phyloP scores from a whole-genome alignment of 2,329 filamentous ascomycete species.

The Alternaria incomplexa region DNA sequence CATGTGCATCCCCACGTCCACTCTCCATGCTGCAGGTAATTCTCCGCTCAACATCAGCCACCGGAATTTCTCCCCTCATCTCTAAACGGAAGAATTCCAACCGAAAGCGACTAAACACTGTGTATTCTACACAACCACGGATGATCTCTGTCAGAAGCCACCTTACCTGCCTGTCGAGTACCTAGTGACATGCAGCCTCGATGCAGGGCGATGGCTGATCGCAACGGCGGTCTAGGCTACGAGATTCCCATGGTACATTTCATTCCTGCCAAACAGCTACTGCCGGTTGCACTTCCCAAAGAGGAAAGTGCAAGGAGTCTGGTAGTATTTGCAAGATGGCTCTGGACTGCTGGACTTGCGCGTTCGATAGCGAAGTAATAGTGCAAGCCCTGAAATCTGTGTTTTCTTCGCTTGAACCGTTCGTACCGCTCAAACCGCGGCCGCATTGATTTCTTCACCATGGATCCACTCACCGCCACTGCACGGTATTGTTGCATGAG shows the following conservation, averaged over 20 bases:
- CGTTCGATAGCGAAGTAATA: not conserved
- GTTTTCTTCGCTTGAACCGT: not conserved
- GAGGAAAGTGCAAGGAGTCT: not conserved
- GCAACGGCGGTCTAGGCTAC: slow-evolving; percentile 3
- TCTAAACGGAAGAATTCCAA: not conserved
- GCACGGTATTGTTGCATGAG: slow-evolving; percentile 3
- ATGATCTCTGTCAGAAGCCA: not conserved
- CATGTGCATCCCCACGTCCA: not conserved
- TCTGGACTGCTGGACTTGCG: not conserved
- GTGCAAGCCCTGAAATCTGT: not conserved
- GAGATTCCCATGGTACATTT: not conserved
- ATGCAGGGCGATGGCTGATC: slow-evolving; percentile 5
- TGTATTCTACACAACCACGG: not conserved
- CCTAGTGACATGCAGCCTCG: not conserved
- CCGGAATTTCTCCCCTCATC: slow-evolving; percentile 1
- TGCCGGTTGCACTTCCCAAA: slow-evolving; percentile 3
- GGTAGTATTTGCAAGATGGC: not conserved
- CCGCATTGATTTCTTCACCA: not conserved
- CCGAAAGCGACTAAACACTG: not conserved
- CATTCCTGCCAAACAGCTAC: not conserved
- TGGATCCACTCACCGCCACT: not conserved
- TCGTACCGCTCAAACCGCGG: not conserved
- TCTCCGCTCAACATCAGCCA: slow-evolving; percentile 2
- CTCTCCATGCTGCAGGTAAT: not conserved
- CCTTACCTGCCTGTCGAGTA: not conserved